Evolutionary conservation across 352 stramenopile genomes (phyloP), one percentile per base, ranked within the genome.

Genomic region (Globisporangium solare): DNA sequence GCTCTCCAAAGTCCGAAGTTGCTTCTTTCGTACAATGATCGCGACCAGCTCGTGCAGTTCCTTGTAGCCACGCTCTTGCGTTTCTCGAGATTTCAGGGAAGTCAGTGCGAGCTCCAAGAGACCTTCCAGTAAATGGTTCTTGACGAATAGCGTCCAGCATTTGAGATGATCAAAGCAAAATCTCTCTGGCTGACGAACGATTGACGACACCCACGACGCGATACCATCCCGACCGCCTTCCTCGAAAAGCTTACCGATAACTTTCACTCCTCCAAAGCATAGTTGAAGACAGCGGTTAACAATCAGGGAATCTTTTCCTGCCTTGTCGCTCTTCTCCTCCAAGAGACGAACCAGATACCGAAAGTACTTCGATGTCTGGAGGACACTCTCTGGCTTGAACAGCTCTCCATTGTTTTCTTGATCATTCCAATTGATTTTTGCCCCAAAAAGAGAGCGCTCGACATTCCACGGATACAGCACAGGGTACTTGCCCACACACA

Each of bases 391-490:
- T 17, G 70, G 61, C 52, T 71, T 66, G 2, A 76, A 62, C 21
- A 76, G 50, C 31, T 76, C 58, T 10, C 56, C 52, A 39, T 60
- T 55, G 40, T 39, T 31, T 20, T 72, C 68, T 45, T 83, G 63
- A 21, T 74, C 62, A 42, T 67, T 61, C 60, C 69, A 83, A 10
- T 71, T 54, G 3, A 88, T 62, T 17, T 73, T 60, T 5, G 55
- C 66, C 15, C 86, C 86, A 66, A 94, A 94, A 4, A 95, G 66
- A 43, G 73, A 83, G 15, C 76, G 70, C 47, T 95, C 82, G 1
- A 95, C 71, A 54, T 95, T 95, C 80, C 83, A 93, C 13, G 83
- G 83, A 39, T 83, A 76, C 40, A 95, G 32, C 3, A 80, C 56
- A 3, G 86, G 83, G 35, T 92, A 92, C 51, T 80, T 81, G 13